phyloP scores from a whole-genome alignment of 306 rosid species.

The Pyrus bretschneideri region DNA sequence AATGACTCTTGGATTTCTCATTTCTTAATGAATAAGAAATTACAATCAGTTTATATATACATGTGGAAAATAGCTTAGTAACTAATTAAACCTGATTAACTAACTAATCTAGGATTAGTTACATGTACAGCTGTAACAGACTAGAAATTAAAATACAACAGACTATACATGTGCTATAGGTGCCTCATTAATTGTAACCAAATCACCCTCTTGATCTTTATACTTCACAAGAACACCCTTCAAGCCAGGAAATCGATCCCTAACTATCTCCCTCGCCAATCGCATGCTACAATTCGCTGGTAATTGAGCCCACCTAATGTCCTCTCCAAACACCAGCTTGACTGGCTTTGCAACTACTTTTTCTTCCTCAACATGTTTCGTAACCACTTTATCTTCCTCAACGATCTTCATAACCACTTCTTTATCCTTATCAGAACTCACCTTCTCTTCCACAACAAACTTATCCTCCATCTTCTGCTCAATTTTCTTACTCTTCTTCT shows the following conservation, averaged over 20 bases:
- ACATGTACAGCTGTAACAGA: too few species aligned
- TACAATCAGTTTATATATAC: too few species aligned
- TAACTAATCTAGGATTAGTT: too few species aligned
- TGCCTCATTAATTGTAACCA: too few species aligned
- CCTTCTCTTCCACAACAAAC: slow-evolving; percentile 40
- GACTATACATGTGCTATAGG: too few species aligned
- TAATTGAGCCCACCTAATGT: slow-evolving; percentile 77
- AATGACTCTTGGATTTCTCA: too few species aligned
- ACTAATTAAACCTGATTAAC: too few species aligned
- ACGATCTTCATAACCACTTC: slow-evolving; percentile 25
- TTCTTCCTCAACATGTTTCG: slow-evolving; percentile 34
- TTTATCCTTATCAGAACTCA: slow-evolving; percentile 30
- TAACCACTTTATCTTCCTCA: slow-evolving; percentile 33
- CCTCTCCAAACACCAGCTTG: slow-evolving; percentile 83
- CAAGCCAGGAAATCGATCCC: slow-evolving; percentile 63
- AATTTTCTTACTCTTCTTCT: slow-evolving; percentile 37
- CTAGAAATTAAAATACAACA: too few species aligned
- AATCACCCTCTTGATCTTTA: slow-evolving; percentile 82
- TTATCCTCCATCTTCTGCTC: slow-evolving; percentile 46
- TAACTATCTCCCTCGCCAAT: slow-evolving; percentile 53
- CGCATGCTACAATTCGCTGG: slow-evolving; percentile 66
- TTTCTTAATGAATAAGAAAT: too few species aligned
- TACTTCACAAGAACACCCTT: slow-evolving; percentile 80
- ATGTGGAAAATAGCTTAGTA: too few species aligned
- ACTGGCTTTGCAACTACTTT: slow-evolving; percentile 54